Evolutionary conservation across 108 stramenopile genomes (phyloP), one percentile per base, ranked within the genome.

Genomic region (Schizochytrium sp.): DNA sequence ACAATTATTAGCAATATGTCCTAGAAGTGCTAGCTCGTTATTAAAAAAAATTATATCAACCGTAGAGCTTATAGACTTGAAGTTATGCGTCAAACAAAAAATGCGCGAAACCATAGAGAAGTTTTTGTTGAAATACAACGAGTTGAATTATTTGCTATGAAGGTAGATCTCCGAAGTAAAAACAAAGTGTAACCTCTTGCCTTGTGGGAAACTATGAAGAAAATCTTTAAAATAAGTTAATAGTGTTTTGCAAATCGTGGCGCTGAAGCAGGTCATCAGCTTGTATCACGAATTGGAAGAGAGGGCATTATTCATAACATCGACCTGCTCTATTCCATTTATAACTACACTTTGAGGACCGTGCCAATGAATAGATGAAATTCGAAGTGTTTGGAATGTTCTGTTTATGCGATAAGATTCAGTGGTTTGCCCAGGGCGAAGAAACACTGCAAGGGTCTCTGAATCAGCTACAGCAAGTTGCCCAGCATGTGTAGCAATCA

Each of bases 361-460:
- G 28, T 69, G 64, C 64, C 64, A 69, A 15, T 69, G 64, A 38
- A 69, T 0, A 8, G 64, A 7, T 7, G 12, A 15, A 69, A 69
- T 69, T 15, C 15, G 12, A 8, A 69, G 28, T 44, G 10, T 10
- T 8, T 44, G 64, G 44, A 69, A 69, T 10, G 64, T 13, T 44
- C 28, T 69, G 1, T 69, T 44, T 8, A 69, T 69, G 15, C 64
- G 64, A 38, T 44, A 69, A 8, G 40, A 38, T 1, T 69, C 64
- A 15, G 64, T 44, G 44, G 64, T 44, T 7, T 69, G 64, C 64
- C 64, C 64, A 69, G 64, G 64, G 0, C 64, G 64, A 7, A 69
- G 64, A 0, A 69, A 44, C 5, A 69, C 15, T 38, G 44, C 64
- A 15, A 69, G 64, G 12, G 64, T 69, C 8, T 12, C 12, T 8